A percentile compares a stretch with the other conserved stretches of the same genome.
Evolutionary conservation across 208 protist genomes (phyloP).

Genomic region (Vickermania spadyakhi): DNA sequence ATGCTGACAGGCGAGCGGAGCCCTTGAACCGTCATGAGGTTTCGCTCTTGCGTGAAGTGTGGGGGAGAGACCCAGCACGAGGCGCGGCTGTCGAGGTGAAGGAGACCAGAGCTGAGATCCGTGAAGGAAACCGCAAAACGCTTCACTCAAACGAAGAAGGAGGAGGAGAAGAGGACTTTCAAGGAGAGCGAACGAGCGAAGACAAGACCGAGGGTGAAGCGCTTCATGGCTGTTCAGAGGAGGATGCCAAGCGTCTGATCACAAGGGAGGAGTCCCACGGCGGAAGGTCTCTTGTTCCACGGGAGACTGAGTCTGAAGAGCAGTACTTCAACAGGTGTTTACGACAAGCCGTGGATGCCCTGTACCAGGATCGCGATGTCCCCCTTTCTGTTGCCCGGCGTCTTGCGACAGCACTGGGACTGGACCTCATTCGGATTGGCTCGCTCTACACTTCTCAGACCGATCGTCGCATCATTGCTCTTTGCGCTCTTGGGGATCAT

Average conservation of each 20-base stretch:
- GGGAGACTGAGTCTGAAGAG: no score
- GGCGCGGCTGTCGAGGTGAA: no score
- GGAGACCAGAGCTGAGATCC: neutral
- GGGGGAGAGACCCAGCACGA: no score
- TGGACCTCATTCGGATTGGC: slow-evolving; percentile 79
- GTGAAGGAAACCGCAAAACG: neutral
- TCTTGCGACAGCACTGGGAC: slow-evolving; percentile 62
- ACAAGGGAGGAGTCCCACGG: no score
- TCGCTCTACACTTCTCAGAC: slow-evolving; percentile 49
- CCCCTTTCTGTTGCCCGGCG: slow-evolving; percentile 58
- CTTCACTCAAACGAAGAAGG: neutral
- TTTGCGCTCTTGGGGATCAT: slow-evolving; percentile 76
- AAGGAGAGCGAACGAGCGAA: neutral
- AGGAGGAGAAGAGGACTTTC: neutral
- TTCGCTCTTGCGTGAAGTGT: neutral
- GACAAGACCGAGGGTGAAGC: neutral
- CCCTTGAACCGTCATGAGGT: no score
- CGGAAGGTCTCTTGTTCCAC: no score
- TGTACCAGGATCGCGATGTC: slow-evolving; percentile 58
- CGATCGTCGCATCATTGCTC: slow-evolving; percentile 63
- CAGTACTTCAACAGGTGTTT: neutral
- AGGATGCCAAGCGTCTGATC: neutral
- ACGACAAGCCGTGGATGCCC: slow-evolving; percentile 9
- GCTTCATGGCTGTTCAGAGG: neutral
- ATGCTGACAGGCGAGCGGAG: no score